Percentiles rank a stretch among this genome's conserved stretches.
phyloP scores from a whole-genome alignment of 83 land plant genomes.

The Thuja plicata region DNA sequence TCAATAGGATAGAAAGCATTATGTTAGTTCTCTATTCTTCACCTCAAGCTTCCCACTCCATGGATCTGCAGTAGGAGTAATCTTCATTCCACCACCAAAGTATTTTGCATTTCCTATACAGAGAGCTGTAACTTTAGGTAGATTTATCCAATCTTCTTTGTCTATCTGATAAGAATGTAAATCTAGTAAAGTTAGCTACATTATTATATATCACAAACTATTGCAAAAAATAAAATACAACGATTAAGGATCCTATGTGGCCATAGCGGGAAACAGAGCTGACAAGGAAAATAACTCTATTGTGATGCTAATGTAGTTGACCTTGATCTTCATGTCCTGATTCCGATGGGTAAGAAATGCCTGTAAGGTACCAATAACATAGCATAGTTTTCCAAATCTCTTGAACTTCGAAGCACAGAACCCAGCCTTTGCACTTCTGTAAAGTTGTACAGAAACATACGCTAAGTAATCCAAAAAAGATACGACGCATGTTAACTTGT shows the following conservation, averaged over 20 bases:
- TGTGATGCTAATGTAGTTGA: conserved; percentile 15
- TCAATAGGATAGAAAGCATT: background rate
- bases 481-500: background rate
- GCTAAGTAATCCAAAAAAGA: background rate
- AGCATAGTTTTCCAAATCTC: conserved; percentile 90
- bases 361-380: conserved; percentile 88
- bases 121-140: conserved; percentile 74
- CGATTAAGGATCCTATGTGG: background rate
- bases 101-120: conserved; percentile 91
- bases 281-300: background rate
- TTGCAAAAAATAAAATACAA: background rate
- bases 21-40: background rate
- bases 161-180: conserved; percentile 44
- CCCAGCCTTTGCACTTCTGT: conserved; percentile 99
- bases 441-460: conserved; percentile 17
- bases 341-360: conserved; percentile 78
- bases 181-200: background rate
- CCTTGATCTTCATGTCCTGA: conserved; percentile 80
- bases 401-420: conserved; percentile 75
- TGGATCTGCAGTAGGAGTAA: conserved; percentile 87
- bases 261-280: background rate
- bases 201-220: background rate
- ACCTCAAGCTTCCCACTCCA: conserved; percentile 79
- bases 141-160: conserved; percentile 77
- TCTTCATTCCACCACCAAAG: conserved; percentile 99